phyloP scores from a whole-genome alignment of 306 rosid genomes.

The Gastrolobium bilobum region DNA sequence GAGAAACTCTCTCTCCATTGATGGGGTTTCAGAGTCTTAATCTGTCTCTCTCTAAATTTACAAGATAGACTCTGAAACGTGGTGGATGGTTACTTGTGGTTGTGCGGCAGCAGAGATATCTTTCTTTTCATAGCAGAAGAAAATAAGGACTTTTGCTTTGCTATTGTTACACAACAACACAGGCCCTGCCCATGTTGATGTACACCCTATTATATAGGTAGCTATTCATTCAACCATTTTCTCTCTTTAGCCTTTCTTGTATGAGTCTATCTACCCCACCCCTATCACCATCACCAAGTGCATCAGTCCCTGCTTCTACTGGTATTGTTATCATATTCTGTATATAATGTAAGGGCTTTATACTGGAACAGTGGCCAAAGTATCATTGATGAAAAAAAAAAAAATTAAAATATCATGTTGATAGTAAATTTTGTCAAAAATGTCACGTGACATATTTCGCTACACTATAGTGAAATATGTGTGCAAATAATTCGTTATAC shows the following conservation, averaged over 20 bases:
- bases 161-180: background rate
- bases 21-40: slow-evolving; percentile 53
- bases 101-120: slow-evolving; percentile 58
- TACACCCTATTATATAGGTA: background rate
- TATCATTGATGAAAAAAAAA: no score
- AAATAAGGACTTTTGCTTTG: slow-evolving; percentile 27
- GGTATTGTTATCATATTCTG: no score
- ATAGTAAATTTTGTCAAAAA: no score
- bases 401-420: no score
- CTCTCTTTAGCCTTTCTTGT: background rate
- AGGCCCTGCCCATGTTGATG: slow-evolving; percentile 26
- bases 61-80: slow-evolving; percentile 57
- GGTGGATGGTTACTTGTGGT: slow-evolving; percentile 56
- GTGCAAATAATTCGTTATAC: no score
- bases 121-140: slow-evolving; percentile 57
- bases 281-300: no score
- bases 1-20: slow-evolving; percentile 34
- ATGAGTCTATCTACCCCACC: background rate
- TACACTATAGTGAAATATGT: no score
- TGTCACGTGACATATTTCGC: no score
- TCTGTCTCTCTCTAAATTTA: slow-evolving; percentile 65
- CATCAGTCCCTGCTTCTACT: no score
- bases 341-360: no score
- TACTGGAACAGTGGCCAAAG: no score
- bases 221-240: background rate